Evolutionary conservation across 768 basidiomycete species (phyloP).

Genomic region (Termitomyces sp.): DNA sequence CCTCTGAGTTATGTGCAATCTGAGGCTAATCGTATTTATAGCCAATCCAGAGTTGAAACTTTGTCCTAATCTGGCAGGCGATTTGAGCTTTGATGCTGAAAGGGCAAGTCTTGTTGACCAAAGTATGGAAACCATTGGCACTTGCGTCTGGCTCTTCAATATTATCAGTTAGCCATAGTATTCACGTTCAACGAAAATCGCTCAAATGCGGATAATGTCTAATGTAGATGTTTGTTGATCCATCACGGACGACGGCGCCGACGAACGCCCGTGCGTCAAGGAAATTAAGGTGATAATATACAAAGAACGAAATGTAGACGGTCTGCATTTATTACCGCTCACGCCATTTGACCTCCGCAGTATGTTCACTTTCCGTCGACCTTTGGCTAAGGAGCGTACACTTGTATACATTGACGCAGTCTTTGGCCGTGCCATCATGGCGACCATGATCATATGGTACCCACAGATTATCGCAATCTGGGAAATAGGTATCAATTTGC

Average conservation of each 20-base stretch:
- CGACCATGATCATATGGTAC: not conserved
- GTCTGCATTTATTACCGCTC: not conserved
- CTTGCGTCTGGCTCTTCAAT: not conserved
- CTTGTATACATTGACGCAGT: not conserved
- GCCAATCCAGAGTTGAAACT: not conserved
- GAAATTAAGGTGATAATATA: too few species aligned
- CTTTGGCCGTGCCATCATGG: not conserved
- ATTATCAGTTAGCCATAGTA: too few species aligned
- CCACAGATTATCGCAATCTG: not conserved
- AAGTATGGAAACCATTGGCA: not conserved
- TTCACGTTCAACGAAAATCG: not conserved
- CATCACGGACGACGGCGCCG: not conserved
- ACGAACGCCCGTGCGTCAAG: not conserved
- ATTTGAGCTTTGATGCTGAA: not conserved
- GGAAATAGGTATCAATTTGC: not conserved
- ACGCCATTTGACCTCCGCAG: not conserved
- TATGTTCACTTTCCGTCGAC: not conserved
- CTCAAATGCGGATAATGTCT: not conserved
- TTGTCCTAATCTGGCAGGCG: not conserved
- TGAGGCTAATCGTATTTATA: not conserved
- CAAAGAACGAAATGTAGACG: not conserved
- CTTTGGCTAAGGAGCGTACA: not conserved
- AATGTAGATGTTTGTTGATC: not conserved
- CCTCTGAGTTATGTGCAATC: not conserved
- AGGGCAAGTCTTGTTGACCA: not conserved